phyloP scores from a whole-genome alignment of 176 grass and related monocot genomes.

The Aegilops sharonensis region DNA sequence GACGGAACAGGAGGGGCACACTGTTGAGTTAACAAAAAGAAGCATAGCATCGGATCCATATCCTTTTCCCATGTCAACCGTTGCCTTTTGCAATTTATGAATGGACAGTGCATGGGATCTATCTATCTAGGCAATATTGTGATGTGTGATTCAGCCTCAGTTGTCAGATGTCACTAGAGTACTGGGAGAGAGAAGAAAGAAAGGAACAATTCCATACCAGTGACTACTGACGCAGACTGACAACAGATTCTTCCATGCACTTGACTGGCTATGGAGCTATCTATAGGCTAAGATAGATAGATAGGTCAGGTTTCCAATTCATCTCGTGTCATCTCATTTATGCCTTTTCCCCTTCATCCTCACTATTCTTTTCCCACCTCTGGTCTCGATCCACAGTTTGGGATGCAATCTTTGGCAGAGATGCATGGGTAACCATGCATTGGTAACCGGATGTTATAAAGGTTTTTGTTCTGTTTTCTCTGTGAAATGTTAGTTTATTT shows the following conservation, averaged over 20 bases:
- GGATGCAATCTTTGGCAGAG: background rate
- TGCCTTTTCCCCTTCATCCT: background rate
- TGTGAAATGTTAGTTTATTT: constrained; percentile 3
- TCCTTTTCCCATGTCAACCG: background rate
- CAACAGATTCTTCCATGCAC: constrained; percentile 42
- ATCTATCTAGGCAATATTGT: background rate
- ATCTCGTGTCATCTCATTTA: constrained; percentile 11
- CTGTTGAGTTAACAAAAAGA: background rate
- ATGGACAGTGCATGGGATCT: background rate
- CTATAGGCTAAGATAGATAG: too few relatives aligned
- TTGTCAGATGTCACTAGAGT: background rate
- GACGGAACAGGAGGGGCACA: background rate
- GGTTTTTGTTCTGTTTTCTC: background rate
- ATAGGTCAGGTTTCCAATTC: too few relatives aligned
- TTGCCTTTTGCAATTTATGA: background rate
- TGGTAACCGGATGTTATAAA: constrained; percentile 19
- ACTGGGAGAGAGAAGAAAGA: background rate
- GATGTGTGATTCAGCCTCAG: background rate
- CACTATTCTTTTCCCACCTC: constrained; percentile 44
- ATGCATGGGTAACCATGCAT: background rate
- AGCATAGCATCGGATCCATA: background rate
- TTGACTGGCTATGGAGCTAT: constrained; percentile 13
- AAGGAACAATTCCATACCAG: constrained; percentile 9
- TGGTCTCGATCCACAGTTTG: constrained; percentile 35
- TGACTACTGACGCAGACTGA: background rate